Base-by-base conservation (phyloP, 1,284 basidiomycete species). In the Naganishia sp. region DNA sequence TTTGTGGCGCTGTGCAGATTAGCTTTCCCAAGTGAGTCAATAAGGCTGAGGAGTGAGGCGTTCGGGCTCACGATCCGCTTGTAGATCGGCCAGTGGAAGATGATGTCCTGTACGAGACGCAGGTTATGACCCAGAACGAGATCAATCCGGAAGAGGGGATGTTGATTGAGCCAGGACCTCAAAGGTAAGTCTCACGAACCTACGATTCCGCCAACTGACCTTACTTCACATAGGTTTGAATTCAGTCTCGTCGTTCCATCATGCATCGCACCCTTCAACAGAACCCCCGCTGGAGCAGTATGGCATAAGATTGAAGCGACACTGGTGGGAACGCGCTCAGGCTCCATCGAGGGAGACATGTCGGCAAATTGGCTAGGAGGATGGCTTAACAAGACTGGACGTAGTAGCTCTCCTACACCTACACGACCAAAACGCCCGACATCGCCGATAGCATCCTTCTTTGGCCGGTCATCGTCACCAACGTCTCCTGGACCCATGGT, bases 271-370 rank as follows among this genome's bases (percentile, higher is more conserved):
- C 56, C 56, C 5, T 63, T 65, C 53, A 57, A 64, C 46, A 39
- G 67, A 23, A 65, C 67, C 18, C 67, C 63, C 16, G 65, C 60
- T 43, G 67, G 67, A 16, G 64, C 64, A 1, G 63, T 68, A 42
- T 61, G 46, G 46, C 67, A 68, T 44, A 53, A 64, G 21, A 48
- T 68, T 18, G 61, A 68, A 49, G 67, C 67, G 21, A 65, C 42
- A 18, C 49, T 68, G n/a, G 21, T 66, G 13, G 67, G 67, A 31
- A 56, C 55, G 13, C 54, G 39, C 23, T 16, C 23, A 23, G 33
- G 43, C n/a, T 31, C 33, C 25, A 13, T 11, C 2, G 48, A 21
- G 39, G 23, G 36, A 7, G 59, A 31, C 4, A 23, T 21, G 15
- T 6, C 36, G 9, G 52, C 48, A 15, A 28, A 50, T 43, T 61